A percentile compares a stretch with the other conserved stretches of the same genome.
Evolutionary conservation across 2,329 filamentous ascomycete genomes (phyloP).

Genomic region (Xylariaceae sp.): DNA sequence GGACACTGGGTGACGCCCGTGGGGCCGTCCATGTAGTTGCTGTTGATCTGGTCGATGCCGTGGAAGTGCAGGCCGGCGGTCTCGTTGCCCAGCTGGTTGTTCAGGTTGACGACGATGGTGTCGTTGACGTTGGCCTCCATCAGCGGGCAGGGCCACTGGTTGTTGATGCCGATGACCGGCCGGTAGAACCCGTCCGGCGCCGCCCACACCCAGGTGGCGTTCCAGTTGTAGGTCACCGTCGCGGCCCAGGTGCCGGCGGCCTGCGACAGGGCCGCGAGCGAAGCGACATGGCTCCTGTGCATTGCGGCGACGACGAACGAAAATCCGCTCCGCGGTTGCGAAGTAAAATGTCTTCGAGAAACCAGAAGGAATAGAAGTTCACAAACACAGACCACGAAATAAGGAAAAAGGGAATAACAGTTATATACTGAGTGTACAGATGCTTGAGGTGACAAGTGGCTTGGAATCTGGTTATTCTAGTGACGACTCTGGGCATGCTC

Average conservation of each 20-base stretch:
- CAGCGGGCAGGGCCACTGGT: slow-evolving; percentile 54
- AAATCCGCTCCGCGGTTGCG: too few species aligned
- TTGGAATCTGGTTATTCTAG: too few species aligned
- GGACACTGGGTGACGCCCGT: slow-evolving; percentile 49
- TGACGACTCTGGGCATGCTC: too few species aligned
- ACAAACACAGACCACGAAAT: too few species aligned
- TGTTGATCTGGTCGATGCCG: slow-evolving; percentile 52
- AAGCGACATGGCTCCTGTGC: background rate
- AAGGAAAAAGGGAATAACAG: too few species aligned
- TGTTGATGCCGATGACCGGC: slow-evolving; percentile 58
- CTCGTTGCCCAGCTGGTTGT: slow-evolving; percentile 44
- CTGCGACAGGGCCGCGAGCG: slow-evolving; percentile 9
- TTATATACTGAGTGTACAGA: too few species aligned
- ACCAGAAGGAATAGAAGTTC: too few species aligned
- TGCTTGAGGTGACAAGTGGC: too few species aligned
- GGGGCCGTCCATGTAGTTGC: slow-evolving; percentile 53
- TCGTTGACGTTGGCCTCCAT: slow-evolving; percentile 50
- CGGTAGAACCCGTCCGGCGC: slow-evolving; percentile 54
- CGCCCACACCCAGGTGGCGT: slow-evolving; percentile 52
- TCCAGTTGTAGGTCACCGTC: slow-evolving; percentile 50
- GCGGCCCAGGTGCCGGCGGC: slow-evolving; percentile 26
- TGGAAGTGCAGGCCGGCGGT: slow-evolving; percentile 52
- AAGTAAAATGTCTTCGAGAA: too few species aligned
- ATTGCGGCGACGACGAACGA: background rate
- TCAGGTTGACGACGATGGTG: slow-evolving; percentile 38